Conservation (phyloP, 192 early-diverging fungal species). For the Blastocladiella britannica region DNA sequence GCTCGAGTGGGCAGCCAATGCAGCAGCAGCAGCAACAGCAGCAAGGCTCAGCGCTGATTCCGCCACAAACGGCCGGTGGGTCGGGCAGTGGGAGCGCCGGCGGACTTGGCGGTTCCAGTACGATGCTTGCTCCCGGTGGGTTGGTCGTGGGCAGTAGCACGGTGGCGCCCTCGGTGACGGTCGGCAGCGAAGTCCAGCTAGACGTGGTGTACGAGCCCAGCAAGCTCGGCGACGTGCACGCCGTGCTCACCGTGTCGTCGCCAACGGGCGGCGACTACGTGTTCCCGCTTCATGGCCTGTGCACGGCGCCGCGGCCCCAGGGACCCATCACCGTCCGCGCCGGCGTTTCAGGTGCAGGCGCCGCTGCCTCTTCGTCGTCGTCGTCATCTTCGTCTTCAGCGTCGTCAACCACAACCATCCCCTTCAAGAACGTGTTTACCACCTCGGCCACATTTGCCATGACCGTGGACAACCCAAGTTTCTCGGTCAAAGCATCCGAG, state of each 20-base stretch:
- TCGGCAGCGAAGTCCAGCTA: slow-evolving; percentile 25
- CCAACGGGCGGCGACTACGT: slow-evolving; percentile 32
- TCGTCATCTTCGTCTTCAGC: no score
- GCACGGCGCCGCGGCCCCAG: slow-evolving; percentile 27
- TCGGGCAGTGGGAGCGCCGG: no score
- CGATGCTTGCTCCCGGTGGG: no score
- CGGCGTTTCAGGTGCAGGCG: no score
- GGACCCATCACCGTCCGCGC: slow-evolving; percentile 33
- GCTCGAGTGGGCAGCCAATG: neutral
- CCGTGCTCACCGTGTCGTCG: slow-evolving; percentile 24
- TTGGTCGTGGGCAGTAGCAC: no score
- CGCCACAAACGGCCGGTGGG: no score
- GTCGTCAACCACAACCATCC: slow-evolving; percentile 13
- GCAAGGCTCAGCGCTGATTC: slow-evolving; percentile 16
- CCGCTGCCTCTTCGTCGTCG: no score
- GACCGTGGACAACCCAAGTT: slow-evolving; percentile 33
- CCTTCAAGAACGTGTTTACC: slow-evolving; percentile 40
- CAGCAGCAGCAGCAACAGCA: no score
- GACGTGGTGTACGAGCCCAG: slow-evolving; percentile 40
- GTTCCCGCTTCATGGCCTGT: slow-evolving; percentile 34
- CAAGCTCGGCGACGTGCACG: slow-evolving; percentile 28
- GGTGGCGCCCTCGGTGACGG: no score
- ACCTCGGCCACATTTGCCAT: slow-evolving; percentile 22
- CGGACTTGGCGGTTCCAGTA: no score
- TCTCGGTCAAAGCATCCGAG: slow-evolving; percentile 27